Evolutionary conservation across 129 eudicot genomes (phyloP).

Genomic region (carrot (Daucus carota)): DH1_v3.0 NC_030383.2:13366001-13366500

Average conservation of each 20-base stretch:
- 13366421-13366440: conserved; percentile 12
- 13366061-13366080: not conserved
- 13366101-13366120: not conserved
- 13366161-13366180: not conserved
- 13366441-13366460: conserved; percentile 1
- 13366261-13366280: too few relatives aligned
- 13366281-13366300: too few relatives aligned
- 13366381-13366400: conserved; percentile 2
- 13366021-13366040: not conserved
- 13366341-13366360: not conserved
- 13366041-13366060: not conserved
- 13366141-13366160: not conserved
- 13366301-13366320: too few relatives aligned
- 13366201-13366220: too few relatives aligned
- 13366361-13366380: conserved; percentile 5
- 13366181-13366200: too few relatives aligned
- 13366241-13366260: not conserved
- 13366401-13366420: not conserved
- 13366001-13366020: not conserved
- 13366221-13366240: not conserved
- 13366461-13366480: conserved; percentile 14
- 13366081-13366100: not conserved
- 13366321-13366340: not conserved
- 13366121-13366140: not conserved
- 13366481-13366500: not conserved